Evolutionary conservation across 2,329 filamentous ascomycete genomes (phyloP), one percentile per base, ranked within the genome.

Genomic region (Hymenoscyphus infarciens): DNA sequence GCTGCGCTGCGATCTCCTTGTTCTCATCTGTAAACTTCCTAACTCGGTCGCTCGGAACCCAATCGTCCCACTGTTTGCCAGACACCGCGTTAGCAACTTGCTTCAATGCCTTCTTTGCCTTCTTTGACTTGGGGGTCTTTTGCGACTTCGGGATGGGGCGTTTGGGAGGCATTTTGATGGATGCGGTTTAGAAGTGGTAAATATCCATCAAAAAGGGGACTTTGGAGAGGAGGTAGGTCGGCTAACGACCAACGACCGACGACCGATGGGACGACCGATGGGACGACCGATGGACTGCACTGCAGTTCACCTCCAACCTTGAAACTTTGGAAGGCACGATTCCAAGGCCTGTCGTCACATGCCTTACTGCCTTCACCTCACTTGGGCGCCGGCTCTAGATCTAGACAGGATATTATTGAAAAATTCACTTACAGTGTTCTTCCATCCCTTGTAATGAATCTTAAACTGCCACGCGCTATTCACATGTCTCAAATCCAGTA

Each of bases 371-470:
- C 8, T 10, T 22, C 42, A 49, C 39, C 19, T 22, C 42, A 49
- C 39, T 49, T 22, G n/a, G 19, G 19, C n/a, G 42, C 42, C 42
- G 11, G n/a, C n/a, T 19, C 42, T 11, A 19, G 2, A 49, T 19
- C 42, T 11, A 19, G 2, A 49, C n/a, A 22, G 25, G 42, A 49
- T 22, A 42, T 19, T 6, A n/a, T 42, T 19, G 16, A 38, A n/a
- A 38, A 19, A 5, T 25, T 27, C 27, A 87, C 87, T 79, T 80
- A 90, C 83, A 65, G 92, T 97, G 76, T 94, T 93, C 82, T 99
- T 99, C 95, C 95, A 99, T 73, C 95, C 95, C 78, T 98, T 98
- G 81, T 99, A 99, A 78, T 99, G 95, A 61, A 99, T 90, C 74
- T 91, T 90, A 80, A 96, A 99, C 75, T 92, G 87, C 74, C 87